Percentiles rank a stretch among this genome's conserved stretches.
phyloP scores from a whole-genome alignment of 2,329 filamentous ascomycete genomes.

The Fusarium bulbicola region DNA sequence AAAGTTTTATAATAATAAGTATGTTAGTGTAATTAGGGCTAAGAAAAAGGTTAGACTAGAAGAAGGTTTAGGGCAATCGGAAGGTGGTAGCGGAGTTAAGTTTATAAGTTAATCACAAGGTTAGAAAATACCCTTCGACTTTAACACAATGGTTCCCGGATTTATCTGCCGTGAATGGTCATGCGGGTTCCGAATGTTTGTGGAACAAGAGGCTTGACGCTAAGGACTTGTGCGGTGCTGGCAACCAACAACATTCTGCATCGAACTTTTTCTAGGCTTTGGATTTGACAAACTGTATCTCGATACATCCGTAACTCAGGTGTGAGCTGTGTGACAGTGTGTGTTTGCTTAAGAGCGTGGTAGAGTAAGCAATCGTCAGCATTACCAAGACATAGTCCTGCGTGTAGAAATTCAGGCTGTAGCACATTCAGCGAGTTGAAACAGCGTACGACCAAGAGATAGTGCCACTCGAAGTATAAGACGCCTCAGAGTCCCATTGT shows the following conservation, averaged over 20 bases:
- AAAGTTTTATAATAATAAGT: too few species aligned
- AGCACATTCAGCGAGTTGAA: background rate
- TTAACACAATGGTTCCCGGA: too few species aligned
- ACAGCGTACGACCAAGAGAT: background rate
- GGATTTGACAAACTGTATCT: background rate
- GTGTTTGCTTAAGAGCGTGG: background rate
- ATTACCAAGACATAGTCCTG: background rate
- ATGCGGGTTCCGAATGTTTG: background rate
- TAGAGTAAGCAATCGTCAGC: background rate
- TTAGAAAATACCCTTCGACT: too few species aligned
- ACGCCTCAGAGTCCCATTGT: background rate
- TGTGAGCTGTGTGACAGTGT: background rate
- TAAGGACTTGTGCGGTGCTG: background rate
- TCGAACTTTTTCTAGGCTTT: background rate
- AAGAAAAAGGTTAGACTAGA: too few species aligned
- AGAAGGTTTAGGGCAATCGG: too few species aligned
- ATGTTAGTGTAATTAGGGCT: too few species aligned
- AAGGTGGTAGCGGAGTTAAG: too few species aligned
- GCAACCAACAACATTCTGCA: background rate
- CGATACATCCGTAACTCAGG: accelerated
- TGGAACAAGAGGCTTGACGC: background rate
- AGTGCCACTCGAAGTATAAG: background rate
- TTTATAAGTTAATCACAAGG: too few species aligned
- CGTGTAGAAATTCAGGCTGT: accelerated
- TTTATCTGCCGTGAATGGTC: background rate